Evolutionary conservation across 2,329 filamentous ascomycete species (phyloP), one percentile per base, ranked within the genome.

Genomic region (Trichoderma gracile): DNA sequence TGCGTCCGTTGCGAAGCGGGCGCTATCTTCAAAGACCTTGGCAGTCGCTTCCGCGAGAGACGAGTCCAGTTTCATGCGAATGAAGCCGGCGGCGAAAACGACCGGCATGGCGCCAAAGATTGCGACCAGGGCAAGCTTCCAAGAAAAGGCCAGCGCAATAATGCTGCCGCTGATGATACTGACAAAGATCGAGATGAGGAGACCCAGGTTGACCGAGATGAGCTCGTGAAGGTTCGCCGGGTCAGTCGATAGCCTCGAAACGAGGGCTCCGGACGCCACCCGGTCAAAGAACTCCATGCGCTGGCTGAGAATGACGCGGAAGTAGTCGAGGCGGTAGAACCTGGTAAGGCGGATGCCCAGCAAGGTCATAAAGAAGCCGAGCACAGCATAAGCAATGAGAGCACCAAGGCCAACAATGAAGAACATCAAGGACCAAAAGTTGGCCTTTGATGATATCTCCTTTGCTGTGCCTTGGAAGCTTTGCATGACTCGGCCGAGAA

Each of bases 1-100:
- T 2, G 86, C 82, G 69, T 89, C 87, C 0, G 84, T 81, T 1
- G 85, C 86, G 65, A 89, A 88, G 65, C 87, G 81, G 0, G 86
- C 86, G 67, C 84, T 88, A 45, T 84, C 81, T 9, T 79, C 78
- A 69, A 88, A 89, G 0, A 87, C 82, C 2, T 77, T 78, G 1
- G 83, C 78, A 14, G 56, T 59, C 17, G 43, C 56, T 25, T 59
- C 43, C 17, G 56, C 56, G 9, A 59, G 56, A 33, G 56, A 59
- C 3, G 56, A 59, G 21, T 59, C 56, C 3, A 59, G 45, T 50
- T 86, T 88, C 75, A 86, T 80, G 49, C 80, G 75, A 50, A 87
- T 84, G 43, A 88, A 86, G 0, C 78, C 78, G 0, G 78, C 69
- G 1, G 64, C 66, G 1, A 78, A 52, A 63, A 78, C 73, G 3